phyloP scores from a whole-genome alignment of 78 protist genomes.

The Emiliania huxleyi region DNA sequence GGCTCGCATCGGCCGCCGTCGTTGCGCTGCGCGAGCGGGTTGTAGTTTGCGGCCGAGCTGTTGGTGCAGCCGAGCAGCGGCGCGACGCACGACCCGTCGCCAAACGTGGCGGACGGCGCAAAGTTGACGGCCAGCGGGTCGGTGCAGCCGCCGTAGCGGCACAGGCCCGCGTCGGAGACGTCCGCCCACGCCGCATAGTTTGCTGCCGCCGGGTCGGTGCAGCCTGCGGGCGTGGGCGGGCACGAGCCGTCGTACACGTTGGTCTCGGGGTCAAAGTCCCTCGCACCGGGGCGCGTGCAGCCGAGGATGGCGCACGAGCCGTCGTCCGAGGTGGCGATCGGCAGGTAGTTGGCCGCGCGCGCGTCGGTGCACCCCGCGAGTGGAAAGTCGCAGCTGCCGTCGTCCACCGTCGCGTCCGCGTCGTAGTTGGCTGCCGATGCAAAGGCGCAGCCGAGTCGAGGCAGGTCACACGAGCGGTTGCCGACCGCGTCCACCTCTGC shows the following conservation, averaged over 20 bases:
- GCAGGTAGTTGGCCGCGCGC: not conserved
- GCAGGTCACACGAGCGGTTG: not conserved
- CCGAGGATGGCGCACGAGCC: not conserved
- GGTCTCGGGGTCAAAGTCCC: not conserved
- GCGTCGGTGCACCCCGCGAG: not conserved
- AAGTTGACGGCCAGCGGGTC: not conserved
- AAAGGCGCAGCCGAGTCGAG: not conserved
- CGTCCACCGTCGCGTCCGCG: not conserved
- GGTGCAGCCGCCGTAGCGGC: no score
- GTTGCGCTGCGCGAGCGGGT: not conserved
- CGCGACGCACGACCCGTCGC: slow-evolving; percentile 2
- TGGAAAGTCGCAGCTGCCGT: not conserved
- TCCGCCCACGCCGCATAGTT: not conserved
- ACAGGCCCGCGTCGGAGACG: not conserved
- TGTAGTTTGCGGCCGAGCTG: not conserved
- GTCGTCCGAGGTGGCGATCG: not conserved
- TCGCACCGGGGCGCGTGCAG: not conserved
- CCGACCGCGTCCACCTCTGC: not conserved
- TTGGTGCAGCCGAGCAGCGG: slow-evolving; percentile 28
- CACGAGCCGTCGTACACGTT: not conserved
- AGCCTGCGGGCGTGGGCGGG: not conserved
- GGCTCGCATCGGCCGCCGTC: slow-evolving; percentile 14
- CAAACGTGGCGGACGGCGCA: not conserved
- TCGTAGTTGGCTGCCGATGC: not conserved
- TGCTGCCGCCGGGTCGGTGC: not conserved